These are phyloP conservation scores for Phlegmacium glaucopus DNA, from an alignment of 768 basidiomycete genomes.

Conservation along the genomic window DNA sequence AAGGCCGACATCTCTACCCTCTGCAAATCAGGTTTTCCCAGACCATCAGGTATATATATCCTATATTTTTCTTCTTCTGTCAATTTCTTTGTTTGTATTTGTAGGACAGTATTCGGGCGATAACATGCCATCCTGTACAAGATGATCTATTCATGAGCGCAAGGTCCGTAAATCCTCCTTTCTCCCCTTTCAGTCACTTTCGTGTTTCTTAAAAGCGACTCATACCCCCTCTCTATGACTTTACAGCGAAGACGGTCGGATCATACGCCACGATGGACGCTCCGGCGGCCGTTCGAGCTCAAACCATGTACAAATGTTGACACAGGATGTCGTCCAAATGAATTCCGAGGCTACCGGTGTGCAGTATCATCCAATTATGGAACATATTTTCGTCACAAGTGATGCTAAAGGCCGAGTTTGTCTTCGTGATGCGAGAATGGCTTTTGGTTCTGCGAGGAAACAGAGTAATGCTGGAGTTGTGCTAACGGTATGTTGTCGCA, in stretches of 20 bases:
- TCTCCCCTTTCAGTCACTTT: conserved; percentile 10
- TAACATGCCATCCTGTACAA: conserved; percentile 62
- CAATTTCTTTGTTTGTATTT: conserved; percentile 1
- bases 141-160: conserved; percentile 70
- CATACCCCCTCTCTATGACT: neutral
- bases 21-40: conserved; percentile 13
- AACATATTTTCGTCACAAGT: conserved; percentile 66
- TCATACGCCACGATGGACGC: conserved; percentile 57
- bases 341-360: conserved; percentile 58
- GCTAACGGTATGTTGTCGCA: conserved; percentile 36
- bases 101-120: conserved; percentile 63
- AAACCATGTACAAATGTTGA: conserved; percentile 22
- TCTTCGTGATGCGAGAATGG: conserved; percentile 71
- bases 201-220: neutral
- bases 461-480: conserved; percentile 53
- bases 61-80: neutral
- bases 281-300: conserved; percentile 23
- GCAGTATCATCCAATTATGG: conserved; percentile 64
- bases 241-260: conserved; percentile 65
- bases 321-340: conserved; percentile 52
- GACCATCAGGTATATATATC: conserved; percentile 18
- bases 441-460: conserved; percentile 52
- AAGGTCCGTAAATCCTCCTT: conserved; percentile 39
- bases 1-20: conserved; percentile 18
- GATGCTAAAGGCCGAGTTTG: conserved; percentile 57